These are phyloP conservation scores for Solanum hybrid DNA, from an alignment of 305 asterid genomes.

Conservation along the genomic window DNA sequence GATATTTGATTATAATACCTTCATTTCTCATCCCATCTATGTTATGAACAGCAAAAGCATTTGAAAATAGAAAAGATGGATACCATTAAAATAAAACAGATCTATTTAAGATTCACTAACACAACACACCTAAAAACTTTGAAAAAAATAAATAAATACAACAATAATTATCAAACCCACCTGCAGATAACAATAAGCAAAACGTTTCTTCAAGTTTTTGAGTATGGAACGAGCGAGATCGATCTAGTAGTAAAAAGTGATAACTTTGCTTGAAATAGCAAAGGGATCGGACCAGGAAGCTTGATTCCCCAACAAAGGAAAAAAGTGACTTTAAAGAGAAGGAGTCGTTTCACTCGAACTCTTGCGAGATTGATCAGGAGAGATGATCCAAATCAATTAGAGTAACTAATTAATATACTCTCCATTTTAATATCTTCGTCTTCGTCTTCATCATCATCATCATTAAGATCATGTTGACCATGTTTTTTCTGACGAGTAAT, in stretches of 20 bases:
- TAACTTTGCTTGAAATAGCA: slow-evolving; percentile 2
- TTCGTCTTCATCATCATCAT: background rate
- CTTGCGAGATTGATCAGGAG: background rate
- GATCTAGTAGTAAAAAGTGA: background rate
- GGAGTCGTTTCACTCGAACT: background rate
- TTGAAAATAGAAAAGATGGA: background rate
- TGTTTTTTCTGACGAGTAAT: background rate
- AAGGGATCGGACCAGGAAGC: slow-evolving; percentile 8
- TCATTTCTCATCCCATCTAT: background rate
- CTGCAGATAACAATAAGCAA: background rate
- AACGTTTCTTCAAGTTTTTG: background rate
- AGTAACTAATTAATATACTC: background rate
- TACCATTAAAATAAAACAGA: background rate
- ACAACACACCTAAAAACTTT: background rate
- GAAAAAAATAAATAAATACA: background rate
- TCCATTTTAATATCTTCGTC: background rate
- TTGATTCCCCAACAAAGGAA: slow-evolving; percentile 2
- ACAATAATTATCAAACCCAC: background rate
- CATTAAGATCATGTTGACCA: background rate
- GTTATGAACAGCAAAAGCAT: background rate
- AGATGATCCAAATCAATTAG: background rate
- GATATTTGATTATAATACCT: background rate
- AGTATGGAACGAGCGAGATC: background rate
- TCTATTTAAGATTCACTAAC: background rate
- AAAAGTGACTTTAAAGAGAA: background rate